A percentile compares a stretch with the other conserved stretches of the same genome.
Evolutionary conservation across 1,284 basidiomycete species (phyloP).

Genomic region (Gomphus bonarii): DNA sequence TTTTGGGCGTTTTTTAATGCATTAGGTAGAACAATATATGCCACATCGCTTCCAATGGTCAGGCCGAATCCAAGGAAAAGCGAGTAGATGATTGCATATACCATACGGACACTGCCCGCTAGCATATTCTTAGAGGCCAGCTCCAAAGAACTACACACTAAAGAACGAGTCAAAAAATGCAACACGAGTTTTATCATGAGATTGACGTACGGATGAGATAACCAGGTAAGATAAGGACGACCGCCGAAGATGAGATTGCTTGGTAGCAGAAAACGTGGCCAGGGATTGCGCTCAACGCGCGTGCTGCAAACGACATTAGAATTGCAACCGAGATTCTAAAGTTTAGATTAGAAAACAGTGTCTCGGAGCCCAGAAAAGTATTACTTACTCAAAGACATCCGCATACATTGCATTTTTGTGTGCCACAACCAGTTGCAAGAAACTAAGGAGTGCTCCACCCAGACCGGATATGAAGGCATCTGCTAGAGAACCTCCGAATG

Average conservation of each 20-base stretch:
- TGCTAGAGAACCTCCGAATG: constrained; percentile 76
- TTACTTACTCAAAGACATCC: constrained; percentile 79
- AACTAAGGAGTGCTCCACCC: constrained; percentile 53
- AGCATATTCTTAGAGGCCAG: constrained; percentile 84
- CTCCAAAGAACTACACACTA: constrained; percentile 80
- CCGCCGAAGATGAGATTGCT: constrained; percentile 73
- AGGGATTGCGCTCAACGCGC: constrained; percentile 67
- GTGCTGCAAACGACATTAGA: constrained; percentile 68
- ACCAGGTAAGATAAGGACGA: constrained; percentile 75
- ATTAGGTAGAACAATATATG: constrained; percentile 60
- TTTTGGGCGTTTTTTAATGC: constrained; percentile 42
- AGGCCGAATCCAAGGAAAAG: constrained; percentile 85
- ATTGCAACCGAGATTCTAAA: constrained; percentile 73
- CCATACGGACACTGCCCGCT: constrained; percentile 65
- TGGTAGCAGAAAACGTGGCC: constrained; percentile 77
- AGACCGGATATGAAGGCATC: constrained; percentile 73
- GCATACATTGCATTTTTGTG: constrained; percentile 70
- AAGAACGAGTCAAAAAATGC: constrained; percentile 15
- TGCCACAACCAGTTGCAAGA: constrained; percentile 63
- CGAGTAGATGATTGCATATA: constrained; percentile 50
- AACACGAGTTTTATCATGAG: constrained; percentile 3
- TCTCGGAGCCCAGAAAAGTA: constrained; percentile 6
- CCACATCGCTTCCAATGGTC: constrained; percentile 81
- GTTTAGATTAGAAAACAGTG: constrained; percentile 14
- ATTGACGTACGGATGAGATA: constrained; percentile 62